Evolutionary conservation across 768 basidiomycete genomes (phyloP).

Genomic region (Pisolithus sp.): DNA sequence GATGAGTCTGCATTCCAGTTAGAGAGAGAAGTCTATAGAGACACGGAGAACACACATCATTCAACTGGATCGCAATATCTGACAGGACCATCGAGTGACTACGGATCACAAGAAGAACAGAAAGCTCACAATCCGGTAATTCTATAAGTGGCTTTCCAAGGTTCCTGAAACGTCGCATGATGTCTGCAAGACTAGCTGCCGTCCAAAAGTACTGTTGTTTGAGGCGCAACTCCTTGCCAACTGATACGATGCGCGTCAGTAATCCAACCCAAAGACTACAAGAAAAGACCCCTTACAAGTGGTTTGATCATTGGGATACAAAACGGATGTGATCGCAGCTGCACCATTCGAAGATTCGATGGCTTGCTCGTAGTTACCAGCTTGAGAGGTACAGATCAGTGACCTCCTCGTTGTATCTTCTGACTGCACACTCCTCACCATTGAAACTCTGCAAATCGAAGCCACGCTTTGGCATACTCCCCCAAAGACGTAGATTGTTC

Average conservation of each 20-base stretch:
- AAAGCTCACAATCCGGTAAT: conserved; percentile 69
- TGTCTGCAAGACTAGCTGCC: conserved; percentile 81
- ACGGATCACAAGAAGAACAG: not conserved
- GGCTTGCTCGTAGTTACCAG: conserved; percentile 88
- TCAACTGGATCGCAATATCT: conserved; percentile 93
- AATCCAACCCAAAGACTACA: not conserved
- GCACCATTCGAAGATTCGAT: conserved; percentile 87
- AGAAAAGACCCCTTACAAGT: conserved; percentile 34
- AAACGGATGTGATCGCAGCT: conserved; percentile 87
- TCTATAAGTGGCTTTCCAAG: conserved; percentile 71
- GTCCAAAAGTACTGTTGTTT: conserved; percentile 99
- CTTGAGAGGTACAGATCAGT: conserved; percentile 31
- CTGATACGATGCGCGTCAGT: conserved; percentile 28
- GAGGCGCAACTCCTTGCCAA: conserved; percentile 82
- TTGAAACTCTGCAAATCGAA: conserved; percentile 97
- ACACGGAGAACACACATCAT: conserved; percentile 53
- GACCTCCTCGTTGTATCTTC: no score
- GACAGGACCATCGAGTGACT: conserved; percentile 1
- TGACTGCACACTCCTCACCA: conserved; percentile 37
- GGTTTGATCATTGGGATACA: conserved; percentile 95
- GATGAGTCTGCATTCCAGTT: conserved; percentile 65
- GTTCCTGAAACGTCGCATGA: conserved; percentile 90
- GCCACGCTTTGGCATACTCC: conserved; percentile 79
- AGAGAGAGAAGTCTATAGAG: not conserved
- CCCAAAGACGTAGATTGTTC: conserved; percentile 86